Evolutionary conservation across 495 filamentous ascomycete genomes (phyloP).

Genomic region (Podospora australis): DNA sequence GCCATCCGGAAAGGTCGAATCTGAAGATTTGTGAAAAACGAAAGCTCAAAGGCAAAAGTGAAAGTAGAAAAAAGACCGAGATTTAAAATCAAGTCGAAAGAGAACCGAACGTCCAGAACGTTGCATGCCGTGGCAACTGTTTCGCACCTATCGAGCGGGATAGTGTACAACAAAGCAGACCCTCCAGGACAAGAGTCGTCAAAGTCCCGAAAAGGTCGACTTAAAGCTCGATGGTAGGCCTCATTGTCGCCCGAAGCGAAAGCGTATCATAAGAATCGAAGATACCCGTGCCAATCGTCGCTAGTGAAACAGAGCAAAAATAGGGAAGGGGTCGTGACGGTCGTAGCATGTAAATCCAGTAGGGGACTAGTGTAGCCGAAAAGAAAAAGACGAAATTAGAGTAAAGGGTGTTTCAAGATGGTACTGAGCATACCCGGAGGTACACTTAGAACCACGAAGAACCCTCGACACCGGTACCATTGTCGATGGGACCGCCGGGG

Average conservation of each 20-base stretch:
- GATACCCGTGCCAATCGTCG: conserved; percentile 26
- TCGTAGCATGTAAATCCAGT: conserved; percentile 25
- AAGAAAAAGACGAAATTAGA: conserved; percentile 16
- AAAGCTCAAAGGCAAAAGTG: too few species aligned
- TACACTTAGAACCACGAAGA: too few species aligned
- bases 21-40: too few species aligned
- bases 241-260: conserved; percentile 18
- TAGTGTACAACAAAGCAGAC: conserved; percentile 35
- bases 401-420: too few species aligned
- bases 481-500: conserved; percentile 1
- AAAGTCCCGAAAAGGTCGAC: conserved; percentile 7
- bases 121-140: too few species aligned
- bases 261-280: too few species aligned
- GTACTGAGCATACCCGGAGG: too few species aligned
- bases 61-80: too few species aligned
- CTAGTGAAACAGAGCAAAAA: conserved; percentile 23
- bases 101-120: background rate
- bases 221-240: conserved; percentile 22
- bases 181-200: conserved; percentile 4
- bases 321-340: conserved; percentile 25
- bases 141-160: conserved; percentile 21
- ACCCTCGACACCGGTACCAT: too few species aligned
- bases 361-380: conserved; percentile 27
- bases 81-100: conserved; percentile 16
- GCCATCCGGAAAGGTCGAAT: too few species aligned